phyloP scores from a whole-genome alignment of 1,284 basidiomycete genomes.

The Fomitopsis betulina region DNA sequence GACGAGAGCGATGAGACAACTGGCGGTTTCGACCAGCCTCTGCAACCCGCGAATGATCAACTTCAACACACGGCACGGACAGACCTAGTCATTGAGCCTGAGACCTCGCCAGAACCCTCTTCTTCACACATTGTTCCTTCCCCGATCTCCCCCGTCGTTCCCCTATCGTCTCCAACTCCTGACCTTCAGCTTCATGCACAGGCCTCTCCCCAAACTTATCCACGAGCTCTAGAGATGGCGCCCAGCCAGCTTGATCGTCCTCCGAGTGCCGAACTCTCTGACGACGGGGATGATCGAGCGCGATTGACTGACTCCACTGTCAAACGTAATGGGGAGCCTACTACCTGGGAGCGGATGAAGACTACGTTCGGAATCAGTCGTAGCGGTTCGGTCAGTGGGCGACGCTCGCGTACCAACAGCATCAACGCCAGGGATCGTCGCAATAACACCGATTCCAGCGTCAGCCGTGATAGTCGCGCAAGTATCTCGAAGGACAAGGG shows the following conservation, averaged over 20 bases:
- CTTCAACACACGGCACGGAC: constrained; percentile 46
- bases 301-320: constrained; percentile 38
- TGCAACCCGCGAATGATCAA: constrained; percentile 14
- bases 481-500: constrained; percentile 55
- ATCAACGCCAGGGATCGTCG: constrained; percentile 58
- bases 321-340: constrained; percentile 55
- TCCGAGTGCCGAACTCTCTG: constrained; percentile 42
- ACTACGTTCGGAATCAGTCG: constrained; percentile 45
- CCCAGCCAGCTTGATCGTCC: constrained; percentile 52
- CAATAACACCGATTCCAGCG: constrained; percentile 63
- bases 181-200: constrained; percentile 38
- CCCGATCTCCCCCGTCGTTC: constrained; percentile 42
- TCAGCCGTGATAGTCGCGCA: constrained; percentile 71
- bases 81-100: constrained; percentile 55
- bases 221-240: constrained; percentile 56
- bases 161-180: constrained; percentile 30
- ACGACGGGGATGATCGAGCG: constrained; percentile 46
- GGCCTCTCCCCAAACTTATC: constrained; percentile 46
- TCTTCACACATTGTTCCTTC: constrained; percentile 44
- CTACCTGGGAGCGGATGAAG: constrained; percentile 67
- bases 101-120: constrained; percentile 48
- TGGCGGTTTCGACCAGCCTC: constrained; percentile 12
- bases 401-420: constrained; percentile 75
- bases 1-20: constrained; percentile 31
- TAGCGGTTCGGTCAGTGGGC: constrained; percentile 57